Conservation (phyloP, 73 alveolate genomes). For the Paramecium caudatum region DNA sequence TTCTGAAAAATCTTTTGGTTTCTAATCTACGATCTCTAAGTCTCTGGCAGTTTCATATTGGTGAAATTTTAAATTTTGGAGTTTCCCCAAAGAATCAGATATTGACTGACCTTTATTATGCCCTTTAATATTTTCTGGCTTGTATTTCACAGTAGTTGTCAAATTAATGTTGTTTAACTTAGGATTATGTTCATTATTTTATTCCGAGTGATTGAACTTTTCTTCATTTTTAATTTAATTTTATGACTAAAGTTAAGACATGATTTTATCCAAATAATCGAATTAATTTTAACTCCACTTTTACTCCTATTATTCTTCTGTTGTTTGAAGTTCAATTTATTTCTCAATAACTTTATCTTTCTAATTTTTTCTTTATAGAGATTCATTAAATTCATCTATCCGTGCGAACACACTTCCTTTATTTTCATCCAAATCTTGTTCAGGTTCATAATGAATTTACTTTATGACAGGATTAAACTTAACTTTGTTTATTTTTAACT, state of each 20-base stretch:
- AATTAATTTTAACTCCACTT: constrained; percentile 44
- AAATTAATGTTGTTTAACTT: constrained; percentile 4
- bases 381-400: constrained; percentile 32
- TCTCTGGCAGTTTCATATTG: constrained; percentile 38
- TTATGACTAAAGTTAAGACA: too few relatives aligned
- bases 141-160: neutral
- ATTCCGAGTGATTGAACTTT: neutral
- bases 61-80: constrained; percentile 45
- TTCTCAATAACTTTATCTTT: neutral
- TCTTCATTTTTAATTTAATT: neutral
- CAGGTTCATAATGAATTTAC: neutral
- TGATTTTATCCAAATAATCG: neutral
- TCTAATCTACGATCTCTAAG: neutral
- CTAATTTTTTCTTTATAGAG: neutral
- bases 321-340: neutral
- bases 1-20: neutral
- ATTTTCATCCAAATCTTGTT: neutral
- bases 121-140: neutral
- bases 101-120: constrained; percentile 2
- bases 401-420: neutral
- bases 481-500: constrained; percentile 6
- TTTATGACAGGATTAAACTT: neutral
- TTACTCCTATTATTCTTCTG: constrained; percentile 26
- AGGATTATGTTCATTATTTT: neutral
- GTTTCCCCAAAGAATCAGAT: neutral